A percentile compares a stretch with the other conserved stretches of the same genome.
phyloP scores from a whole-genome alignment of 129 eudicot species.

The Artemisia tridentata region DNA sequence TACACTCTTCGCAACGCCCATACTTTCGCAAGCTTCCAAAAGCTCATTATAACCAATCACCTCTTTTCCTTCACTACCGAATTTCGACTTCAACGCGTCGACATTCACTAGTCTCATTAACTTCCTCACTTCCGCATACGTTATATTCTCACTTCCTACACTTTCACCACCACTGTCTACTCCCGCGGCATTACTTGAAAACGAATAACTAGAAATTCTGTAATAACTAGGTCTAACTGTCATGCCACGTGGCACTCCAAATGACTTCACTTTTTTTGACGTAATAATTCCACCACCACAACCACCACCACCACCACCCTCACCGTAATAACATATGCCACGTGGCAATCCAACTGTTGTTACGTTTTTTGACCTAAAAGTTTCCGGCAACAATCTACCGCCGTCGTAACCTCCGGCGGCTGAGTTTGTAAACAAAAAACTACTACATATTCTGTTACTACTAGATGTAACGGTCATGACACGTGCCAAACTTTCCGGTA shows the following conservation, averaged over 20 bases:
- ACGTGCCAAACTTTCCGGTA: constrained; percentile 8
- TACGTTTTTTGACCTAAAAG: constrained; percentile 25
- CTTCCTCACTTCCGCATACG: constrained; percentile 75
- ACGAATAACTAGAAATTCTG: constrained; percentile 16
- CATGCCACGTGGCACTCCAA: constrained; percentile 14
- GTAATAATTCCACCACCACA: not conserved
- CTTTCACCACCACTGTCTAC: constrained; percentile 11
- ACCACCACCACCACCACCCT: no score
- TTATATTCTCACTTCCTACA: constrained; percentile 17
- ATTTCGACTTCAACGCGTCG: constrained; percentile 71
- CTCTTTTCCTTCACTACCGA: constrained; percentile 65
- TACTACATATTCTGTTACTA: constrained; percentile 12
- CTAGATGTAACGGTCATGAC: constrained; percentile 5
- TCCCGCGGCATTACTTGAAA: constrained; percentile 28
- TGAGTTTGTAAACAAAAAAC: constrained; percentile 11
- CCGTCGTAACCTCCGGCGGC: constrained; percentile 21
- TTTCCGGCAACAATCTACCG: not conserved
- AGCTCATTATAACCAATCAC: constrained; percentile 65
- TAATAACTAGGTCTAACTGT: not conserved
- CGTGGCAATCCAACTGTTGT: constrained; percentile 12
- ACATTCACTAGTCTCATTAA: constrained; percentile 90
- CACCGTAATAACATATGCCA: not conserved
- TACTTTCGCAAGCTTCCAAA: constrained; percentile 54
- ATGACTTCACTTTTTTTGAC: constrained; percentile 19
- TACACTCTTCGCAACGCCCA: constrained; percentile 62